Base-by-base conservation (phyloP, 495 filamentous ascomycete genomes). In the Penicillium waksmanii region DNA sequence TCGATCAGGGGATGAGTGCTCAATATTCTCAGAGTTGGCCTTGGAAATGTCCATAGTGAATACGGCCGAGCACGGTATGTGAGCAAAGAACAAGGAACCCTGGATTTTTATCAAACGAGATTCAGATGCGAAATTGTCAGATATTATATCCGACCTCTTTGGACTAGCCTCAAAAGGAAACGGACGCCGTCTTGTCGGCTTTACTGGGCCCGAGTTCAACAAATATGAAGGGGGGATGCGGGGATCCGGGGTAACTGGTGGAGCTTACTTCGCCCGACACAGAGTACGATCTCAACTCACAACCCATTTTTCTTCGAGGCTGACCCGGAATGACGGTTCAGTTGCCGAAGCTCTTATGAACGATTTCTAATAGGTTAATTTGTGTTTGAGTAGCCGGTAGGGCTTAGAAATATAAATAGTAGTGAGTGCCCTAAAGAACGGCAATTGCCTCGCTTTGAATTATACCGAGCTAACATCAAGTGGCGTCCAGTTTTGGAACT, bases 401-500 rank as follows among this genome's bases (percentile, higher is more conserved):
- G 42, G 42, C 42, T 17, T 44, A n/a, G 8, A 19, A 19, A 10
- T 0, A 18, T 4, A 7, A 21, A 44, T 19, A 3, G 11, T 27
- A 48, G 6, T 48, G 46, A 2, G 9, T 13, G 46, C 18, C 6
- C 13, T 7, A 52, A 33, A n/a, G 15, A n/a, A 1, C 47, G 56
- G 48, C 56, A 42, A 57, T 23, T 62, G 59, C 42, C 53, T 62
- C 59, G 59, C 54, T 51, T 19, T 42, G 31, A 42, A 43, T 52
- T 62, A 42, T 15, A 12, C 59, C 59, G 59, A 62, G n/a, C 2
- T 38, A 38, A 9, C 3, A 13, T 38, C 11, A 38, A 9, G 27
- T 31, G 27, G 27, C 23, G 23, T 23, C 23, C 23, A 23, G 4
- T 3, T 2, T 23, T 23, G 23, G 21, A 23, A 23, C 23, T 23